These are phyloP conservation scores for Mycena crocata DNA, from an alignment of 768 basidiomycete genomes.

Conservation along the genomic window DNA sequence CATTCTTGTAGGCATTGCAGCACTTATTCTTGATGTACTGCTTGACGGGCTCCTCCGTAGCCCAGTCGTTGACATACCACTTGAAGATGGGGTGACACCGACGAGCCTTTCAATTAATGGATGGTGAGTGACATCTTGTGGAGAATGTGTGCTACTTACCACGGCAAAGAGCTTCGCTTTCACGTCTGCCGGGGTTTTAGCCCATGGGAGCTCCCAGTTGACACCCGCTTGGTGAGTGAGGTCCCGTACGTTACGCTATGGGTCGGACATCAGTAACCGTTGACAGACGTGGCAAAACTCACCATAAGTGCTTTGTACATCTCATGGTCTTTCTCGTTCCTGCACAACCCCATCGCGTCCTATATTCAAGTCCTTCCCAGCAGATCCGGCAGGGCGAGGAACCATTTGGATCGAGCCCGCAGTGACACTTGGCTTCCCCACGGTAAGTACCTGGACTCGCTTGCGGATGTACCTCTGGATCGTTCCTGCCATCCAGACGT, in stretches of 20 bases:
- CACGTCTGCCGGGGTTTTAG: no score
- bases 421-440: not conserved
- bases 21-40: constrained; percentile 38
- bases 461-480: constrained; percentile 35
- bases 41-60: constrained; percentile 35
- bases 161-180: no score
- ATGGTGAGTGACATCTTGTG: not conserved
- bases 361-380: constrained; percentile 3
- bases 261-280: no score
- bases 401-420: not conserved
- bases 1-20: constrained; percentile 23
- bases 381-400: not conserved
- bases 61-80: constrained; percentile 36
- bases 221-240: no score
- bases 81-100: constrained; percentile 8
- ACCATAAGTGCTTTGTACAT: not conserved
- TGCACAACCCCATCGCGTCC: not conserved
- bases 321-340: not conserved
- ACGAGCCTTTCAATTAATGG: not conserved
- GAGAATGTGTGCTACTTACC: not conserved
- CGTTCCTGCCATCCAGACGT: constrained; percentile 13
- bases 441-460: not conserved
- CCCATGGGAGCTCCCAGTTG: no score
- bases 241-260: no score
- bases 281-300: not conserved